phyloP scores from a whole-genome alignment of 495 filamentous ascomycete genomes.

The Cercophora sp. region DNA sequence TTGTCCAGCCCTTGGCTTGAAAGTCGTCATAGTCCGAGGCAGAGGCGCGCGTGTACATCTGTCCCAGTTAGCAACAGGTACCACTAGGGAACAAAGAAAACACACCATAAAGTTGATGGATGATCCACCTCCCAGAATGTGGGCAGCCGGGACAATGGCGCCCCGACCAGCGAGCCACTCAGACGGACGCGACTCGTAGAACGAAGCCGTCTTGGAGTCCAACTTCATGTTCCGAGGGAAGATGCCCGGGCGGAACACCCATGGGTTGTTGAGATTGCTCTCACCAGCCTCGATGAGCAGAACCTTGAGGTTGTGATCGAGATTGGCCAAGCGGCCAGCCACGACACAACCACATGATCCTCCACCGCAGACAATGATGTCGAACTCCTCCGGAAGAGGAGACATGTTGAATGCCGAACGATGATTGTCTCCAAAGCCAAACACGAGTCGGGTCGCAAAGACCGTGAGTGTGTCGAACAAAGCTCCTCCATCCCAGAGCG shows the following conservation, averaged over 20 bases:
- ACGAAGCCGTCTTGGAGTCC: conserved; percentile 81
- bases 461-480: not conserved
- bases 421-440: not conserved
- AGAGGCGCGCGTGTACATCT: conserved; percentile 85
- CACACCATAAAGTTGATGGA: conserved; percentile 77
- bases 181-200: conserved; percentile 74
- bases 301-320: conserved; percentile 77
- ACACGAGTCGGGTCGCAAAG: no score
- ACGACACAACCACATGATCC: conserved; percentile 70
- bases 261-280: conserved; percentile 78
- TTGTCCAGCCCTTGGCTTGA: conserved; percentile 75
- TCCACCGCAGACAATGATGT: conserved; percentile 80
- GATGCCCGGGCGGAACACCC: conserved; percentile 75
- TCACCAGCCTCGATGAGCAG: conserved; percentile 76
- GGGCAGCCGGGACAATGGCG: conserved; percentile 74
- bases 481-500: not conserved
- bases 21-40: conserved; percentile 84
- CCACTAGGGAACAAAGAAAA: no score
- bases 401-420: conserved; percentile 27
- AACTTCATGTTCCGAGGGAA: conserved; percentile 56
- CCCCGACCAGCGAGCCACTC: conserved; percentile 67
- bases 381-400: conserved; percentile 64
- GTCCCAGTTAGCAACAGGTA: not conserved
- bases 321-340: conserved; percentile 71
- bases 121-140: conserved; percentile 73